phyloP scores from a whole-genome alignment of 208 protist genomes.

The Leishmania tarentolae region DNA sequence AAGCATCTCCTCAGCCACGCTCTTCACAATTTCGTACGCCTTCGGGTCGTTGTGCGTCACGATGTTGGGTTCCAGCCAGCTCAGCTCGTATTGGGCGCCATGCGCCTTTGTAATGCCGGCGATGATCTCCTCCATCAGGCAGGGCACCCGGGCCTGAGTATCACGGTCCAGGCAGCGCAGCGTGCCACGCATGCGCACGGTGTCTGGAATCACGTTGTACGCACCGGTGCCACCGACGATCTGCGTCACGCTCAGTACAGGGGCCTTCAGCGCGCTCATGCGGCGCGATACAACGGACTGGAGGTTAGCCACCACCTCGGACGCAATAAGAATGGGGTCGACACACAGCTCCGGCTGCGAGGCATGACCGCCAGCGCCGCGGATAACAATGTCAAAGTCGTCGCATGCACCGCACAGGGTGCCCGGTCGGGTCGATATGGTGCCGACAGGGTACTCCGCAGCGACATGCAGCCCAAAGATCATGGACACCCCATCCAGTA shows the following conservation, averaged over 20 bases:
- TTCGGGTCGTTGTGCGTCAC: conserved; percentile 75
- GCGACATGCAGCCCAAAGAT: conserved; percentile 63
- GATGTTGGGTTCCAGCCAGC: conserved; percentile 82
- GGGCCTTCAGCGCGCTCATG: conserved; percentile 57
- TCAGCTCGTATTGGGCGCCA: conserved; percentile 59
- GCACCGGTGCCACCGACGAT: conserved; percentile 52
- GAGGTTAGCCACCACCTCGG: conserved; percentile 55
- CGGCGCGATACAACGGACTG: conserved; percentile 73
- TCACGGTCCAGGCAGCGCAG: conserved; percentile 71
- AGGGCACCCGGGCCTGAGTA: conserved; percentile 56
- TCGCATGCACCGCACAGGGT: conserved; percentile 56
- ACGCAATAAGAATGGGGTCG: conserved; percentile 67
- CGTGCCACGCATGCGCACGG: conserved; percentile 67
- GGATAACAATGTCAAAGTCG: conserved; percentile 75
- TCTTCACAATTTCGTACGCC: conserved; percentile 59
- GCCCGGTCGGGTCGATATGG: conserved; percentile 31
- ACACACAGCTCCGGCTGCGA: conserved; percentile 68
- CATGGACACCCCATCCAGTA: conserved; percentile 52
- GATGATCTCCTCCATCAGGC: conserved; percentile 73
- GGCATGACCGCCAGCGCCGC: conserved; percentile 66
- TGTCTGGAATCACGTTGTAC: conserved; percentile 80
- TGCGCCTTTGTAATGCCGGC: conserved; percentile 68
- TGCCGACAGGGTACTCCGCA: conserved; percentile 26
- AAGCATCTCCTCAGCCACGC: conserved; percentile 41
- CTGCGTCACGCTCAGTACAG: conserved; percentile 64